Percentiles rank a stretch among this genome's conserved stretches.
phyloP scores from a whole-genome alignment of 2,329 filamentous ascomycete species.

The Biscogniauxia sp. region DNA sequence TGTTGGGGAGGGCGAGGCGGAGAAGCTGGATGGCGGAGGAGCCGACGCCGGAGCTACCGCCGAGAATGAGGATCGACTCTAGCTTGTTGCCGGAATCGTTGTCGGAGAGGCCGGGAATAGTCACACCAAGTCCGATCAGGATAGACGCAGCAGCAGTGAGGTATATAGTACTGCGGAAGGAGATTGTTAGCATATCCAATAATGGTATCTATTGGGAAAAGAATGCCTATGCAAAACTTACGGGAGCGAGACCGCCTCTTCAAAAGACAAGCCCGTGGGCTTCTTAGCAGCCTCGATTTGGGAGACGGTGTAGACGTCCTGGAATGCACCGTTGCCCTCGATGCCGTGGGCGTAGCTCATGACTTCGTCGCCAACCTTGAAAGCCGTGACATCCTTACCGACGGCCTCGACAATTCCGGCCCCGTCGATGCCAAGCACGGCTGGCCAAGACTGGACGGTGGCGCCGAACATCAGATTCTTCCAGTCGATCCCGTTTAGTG shows the following conservation, averaged over 20 bases:
- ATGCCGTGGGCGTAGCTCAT: slow-evolving; percentile 14
- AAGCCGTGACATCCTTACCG: slow-evolving; percentile 28
- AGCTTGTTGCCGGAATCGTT: neutral
- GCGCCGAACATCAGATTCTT: slow-evolving; percentile 32
- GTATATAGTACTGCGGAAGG: slow-evolving; percentile 22
- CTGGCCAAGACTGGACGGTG: slow-evolving; percentile 30
- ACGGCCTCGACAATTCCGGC: slow-evolving; percentile 35
- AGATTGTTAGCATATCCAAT: neutral
- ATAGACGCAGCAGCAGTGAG: slow-evolving; percentile 24
- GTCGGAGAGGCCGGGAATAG: slow-evolving; percentile 24
- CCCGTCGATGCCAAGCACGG: slow-evolving; percentile 34
- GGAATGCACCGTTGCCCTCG: slow-evolving; percentile 23
- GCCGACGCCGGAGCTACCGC: slow-evolving; percentile 35
- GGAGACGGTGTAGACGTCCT: slow-evolving; percentile 26
- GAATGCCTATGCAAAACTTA: slow-evolving; percentile 15
- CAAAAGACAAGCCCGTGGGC: slow-evolving; percentile 28
- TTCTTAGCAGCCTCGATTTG: slow-evolving; percentile 27
- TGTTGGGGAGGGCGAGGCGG: slow-evolving; percentile 30
- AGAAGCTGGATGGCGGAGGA: slow-evolving; percentile 35
- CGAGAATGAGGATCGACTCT: slow-evolving; percentile 34
- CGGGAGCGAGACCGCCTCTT: slow-evolving; percentile 33
- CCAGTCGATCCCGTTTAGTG: slow-evolving; percentile 34
- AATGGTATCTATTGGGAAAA: too few species aligned
- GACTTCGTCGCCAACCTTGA: slow-evolving; percentile 33
- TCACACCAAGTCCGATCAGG: slow-evolving; percentile 23